Percentiles rank a stretch among this genome's conserved stretches.
phyloP scores from a whole-genome alignment of 768 basidiomycete species.

The Mycena filopes region DNA sequence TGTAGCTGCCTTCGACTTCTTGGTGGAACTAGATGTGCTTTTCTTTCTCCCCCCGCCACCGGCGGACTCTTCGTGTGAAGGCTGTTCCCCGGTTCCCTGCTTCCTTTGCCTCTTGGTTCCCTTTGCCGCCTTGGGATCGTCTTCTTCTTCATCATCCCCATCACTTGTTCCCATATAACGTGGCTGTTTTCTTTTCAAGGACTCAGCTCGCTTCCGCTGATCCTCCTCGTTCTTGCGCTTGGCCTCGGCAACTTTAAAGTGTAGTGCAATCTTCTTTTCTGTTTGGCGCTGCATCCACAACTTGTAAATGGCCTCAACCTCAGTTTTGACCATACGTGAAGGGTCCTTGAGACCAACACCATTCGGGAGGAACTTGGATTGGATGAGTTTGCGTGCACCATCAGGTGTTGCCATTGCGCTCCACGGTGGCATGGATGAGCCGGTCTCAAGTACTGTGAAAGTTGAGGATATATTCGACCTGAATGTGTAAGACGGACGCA shows the following conservation, averaged over 20 bases:
- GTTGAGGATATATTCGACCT: too few relatives aligned
- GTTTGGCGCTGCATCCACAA: background rate
- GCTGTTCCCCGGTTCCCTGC: too few relatives aligned
- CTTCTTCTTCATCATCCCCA: background rate
- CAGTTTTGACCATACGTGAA: background rate
- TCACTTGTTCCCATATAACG: background rate
- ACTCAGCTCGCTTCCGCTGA: background rate
- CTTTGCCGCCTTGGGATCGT: too few relatives aligned
- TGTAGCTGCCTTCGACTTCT: too few relatives aligned
- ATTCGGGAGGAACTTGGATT: background rate
- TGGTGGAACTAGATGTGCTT: too few relatives aligned
- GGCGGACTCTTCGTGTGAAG: too few relatives aligned
- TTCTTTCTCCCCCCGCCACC: too few relatives aligned
- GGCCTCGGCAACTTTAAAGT: background rate
- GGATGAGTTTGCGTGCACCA: background rate
- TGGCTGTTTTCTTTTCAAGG: background rate
- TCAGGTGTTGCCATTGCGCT: conserved; percentile 1
- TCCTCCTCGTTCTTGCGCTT: background rate
- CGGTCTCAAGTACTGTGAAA: background rate
- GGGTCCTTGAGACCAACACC: background rate
- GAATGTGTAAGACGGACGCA: too few relatives aligned
- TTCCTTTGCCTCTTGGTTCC: too few relatives aligned
- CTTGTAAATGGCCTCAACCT: background rate
- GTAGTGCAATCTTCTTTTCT: background rate
- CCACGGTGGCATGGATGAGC: background rate